These are phyloP conservation scores for Cyberlindnera americana DNA, from an alignment of 805 yeast species.

Conservation along the genomic window DNA sequence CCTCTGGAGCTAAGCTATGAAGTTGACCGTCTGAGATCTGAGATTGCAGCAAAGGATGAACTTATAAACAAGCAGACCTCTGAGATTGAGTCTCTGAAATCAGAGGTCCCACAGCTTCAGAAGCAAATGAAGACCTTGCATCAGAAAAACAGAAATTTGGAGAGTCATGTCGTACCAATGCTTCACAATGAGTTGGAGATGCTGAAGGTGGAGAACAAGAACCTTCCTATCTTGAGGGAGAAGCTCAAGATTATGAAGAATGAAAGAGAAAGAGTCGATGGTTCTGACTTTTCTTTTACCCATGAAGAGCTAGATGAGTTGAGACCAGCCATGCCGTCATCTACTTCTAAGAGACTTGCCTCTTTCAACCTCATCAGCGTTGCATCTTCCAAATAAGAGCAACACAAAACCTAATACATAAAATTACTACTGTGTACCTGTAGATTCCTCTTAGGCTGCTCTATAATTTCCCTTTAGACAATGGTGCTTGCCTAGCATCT, in stretches of 20 bases:
- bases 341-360: slow-evolving; percentile 11
- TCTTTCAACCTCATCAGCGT: slow-evolving; percentile 19
- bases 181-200: slow-evolving; percentile 40
- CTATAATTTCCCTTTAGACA: too few species aligned
- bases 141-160: slow-evolving; percentile 40
- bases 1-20: slow-evolving; percentile 54
- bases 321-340: neutral
- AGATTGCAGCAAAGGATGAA: slow-evolving; percentile 46
- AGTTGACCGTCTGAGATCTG: slow-evolving; percentile 48
- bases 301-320: slow-evolving; percentile 4
- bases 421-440: too few species aligned
- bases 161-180: slow-evolving; percentile 42
- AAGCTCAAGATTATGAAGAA: slow-evolving; percentile 28
- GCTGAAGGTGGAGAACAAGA: slow-evolving; percentile 27
- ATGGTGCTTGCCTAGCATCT: too few species aligned
- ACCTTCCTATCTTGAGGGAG: slow-evolving; percentile 22
- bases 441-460: too few species aligned
- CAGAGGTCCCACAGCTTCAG: slow-evolving; percentile 35
- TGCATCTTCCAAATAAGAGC: slow-evolving; percentile 5
- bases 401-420: too few species aligned
- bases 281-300: slow-evolving; percentile 2
- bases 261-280: slow-evolving; percentile 31
- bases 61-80: slow-evolving; percentile 43
- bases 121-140: slow-evolving; percentile 38
- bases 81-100: slow-evolving; percentile 38